A percentile compares a stretch with the other conserved stretches of the same genome.
Conservation (phyloP, 2,329 filamentous ascomycete species). For the Ophiognomonia clavigignenti-juglandacearum region DNA sequence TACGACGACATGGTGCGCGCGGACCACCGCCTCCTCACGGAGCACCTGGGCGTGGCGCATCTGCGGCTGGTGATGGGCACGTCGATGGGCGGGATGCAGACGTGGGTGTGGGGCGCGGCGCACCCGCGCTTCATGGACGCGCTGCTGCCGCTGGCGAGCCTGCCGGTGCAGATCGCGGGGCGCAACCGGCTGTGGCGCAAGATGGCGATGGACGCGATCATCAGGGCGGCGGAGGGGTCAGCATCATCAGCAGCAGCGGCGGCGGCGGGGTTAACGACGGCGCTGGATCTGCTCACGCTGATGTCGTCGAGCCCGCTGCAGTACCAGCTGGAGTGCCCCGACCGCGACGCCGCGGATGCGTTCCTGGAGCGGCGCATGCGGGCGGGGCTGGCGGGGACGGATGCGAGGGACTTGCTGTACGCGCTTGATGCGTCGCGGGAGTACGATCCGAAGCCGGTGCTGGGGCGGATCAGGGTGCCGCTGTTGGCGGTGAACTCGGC, state of each 20-base stretch:
- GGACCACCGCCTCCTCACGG: conserved; percentile 21
- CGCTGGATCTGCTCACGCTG: conserved; percentile 18
- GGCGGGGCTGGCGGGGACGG: conserved; percentile 4
- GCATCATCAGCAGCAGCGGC: conserved; percentile 18
- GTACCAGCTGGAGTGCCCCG: conserved; percentile 19
- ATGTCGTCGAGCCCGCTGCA: conserved; percentile 20
- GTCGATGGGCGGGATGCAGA: conserved; percentile 23
- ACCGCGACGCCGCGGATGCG: conserved; percentile 17
- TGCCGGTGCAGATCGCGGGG: conserved; percentile 21
- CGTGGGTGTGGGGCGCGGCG: conserved; percentile 19
- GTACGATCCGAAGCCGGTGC: conserved; percentile 21
- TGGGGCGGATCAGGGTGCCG: conserved; percentile 19
- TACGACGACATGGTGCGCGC: conserved; percentile 22
- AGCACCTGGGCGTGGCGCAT: conserved; percentile 20
- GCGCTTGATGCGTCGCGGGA: conserved; percentile 20
- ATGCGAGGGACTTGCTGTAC: conserved; percentile 21
- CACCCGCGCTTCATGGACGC: conserved; percentile 21
- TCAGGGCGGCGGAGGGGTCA: conserved; percentile 19
- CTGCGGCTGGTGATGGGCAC: conserved; percentile 21
- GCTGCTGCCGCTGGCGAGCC: conserved; percentile 20
- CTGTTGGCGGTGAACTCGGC: conserved; percentile 24
- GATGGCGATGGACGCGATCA: conserved; percentile 21
- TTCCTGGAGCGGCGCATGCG: conserved; percentile 17
- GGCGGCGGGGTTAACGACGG: conserved; percentile 14
- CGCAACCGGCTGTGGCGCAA: conserved; percentile 23